Percentiles rank a stretch among this genome's conserved stretches.
These are phyloP conservation scores for Antitrichia curtipendula DNA, from an alignment of 225 moss, liverwort and hornwort species.

Conservation along the genomic window DNA sequence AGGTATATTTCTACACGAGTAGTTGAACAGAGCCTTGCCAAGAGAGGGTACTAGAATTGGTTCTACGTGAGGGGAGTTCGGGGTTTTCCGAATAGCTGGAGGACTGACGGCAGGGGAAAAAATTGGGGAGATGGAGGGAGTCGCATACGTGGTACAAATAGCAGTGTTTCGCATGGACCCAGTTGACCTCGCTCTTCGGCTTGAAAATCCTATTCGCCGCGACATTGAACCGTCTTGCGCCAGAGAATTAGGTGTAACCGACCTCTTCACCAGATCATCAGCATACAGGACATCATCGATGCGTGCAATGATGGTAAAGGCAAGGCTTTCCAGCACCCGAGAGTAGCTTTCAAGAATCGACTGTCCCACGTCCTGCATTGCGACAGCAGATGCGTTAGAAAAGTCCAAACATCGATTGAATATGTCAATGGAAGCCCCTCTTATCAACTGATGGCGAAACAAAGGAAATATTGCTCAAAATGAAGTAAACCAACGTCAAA, in stretches of 20 bases:
- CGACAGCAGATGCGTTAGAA: background rate
- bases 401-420: background rate
- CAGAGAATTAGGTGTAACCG: slow-evolving; percentile 36
- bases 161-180: slow-evolving; percentile 42
- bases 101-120: slow-evolving; percentile 53
- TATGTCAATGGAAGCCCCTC: background rate
- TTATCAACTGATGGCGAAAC: background rate
- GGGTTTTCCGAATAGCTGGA: slow-evolving; percentile 20
- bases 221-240: slow-evolving; percentile 36
- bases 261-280: slow-evolving; percentile 56
- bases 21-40: slow-evolving; percentile 45
- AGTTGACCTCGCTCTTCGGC: slow-evolving; percentile 43
- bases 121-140: slow-evolving; percentile 66
- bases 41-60: slow-evolving; percentile 41
- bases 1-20: slow-evolving; percentile 30
- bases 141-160: slow-evolving; percentile 59
- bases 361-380: slow-evolving; percentile 88
- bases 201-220: slow-evolving; percentile 31
- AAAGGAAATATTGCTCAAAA: background rate
- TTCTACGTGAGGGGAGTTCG: slow-evolving; percentile 45
- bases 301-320: slow-evolving; percentile 87
- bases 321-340: slow-evolving; percentile 87
- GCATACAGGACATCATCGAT: slow-evolving; percentile 88
- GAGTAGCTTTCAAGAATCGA: slow-evolving; percentile 99
- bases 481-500: background rate